Base-by-base conservation (phyloP, 1,284 basidiomycete species). In the Pterulicium gracile region DNA sequence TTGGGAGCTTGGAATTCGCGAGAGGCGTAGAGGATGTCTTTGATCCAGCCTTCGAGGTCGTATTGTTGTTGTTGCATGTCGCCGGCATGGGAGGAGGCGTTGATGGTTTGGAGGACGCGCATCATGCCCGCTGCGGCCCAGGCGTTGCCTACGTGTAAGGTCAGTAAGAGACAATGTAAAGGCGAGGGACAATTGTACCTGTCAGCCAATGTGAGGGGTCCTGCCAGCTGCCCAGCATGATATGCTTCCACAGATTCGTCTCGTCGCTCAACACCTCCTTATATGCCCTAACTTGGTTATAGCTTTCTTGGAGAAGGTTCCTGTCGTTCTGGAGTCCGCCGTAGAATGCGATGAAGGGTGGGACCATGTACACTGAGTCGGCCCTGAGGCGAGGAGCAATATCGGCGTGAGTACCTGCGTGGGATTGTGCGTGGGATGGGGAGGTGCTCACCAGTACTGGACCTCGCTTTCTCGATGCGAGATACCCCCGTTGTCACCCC, bases 331-430 rank as follows among this genome's bases (percentile, higher is more conserved):
- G 51, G 15, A 72, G 51, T 3, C 66, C 67, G 4, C 81, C 88
- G 54, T 79, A 88, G 60, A 81, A 85, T 2, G 88, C 85, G 32
- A 91, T 66, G 61, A 88, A 90, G 1, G 87, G 85, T 2, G 87
- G 85, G 1, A 73, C 79, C 83, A 86, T 83, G 62, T 81, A 83
- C 1, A 79, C 61, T 51, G 72, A 81, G 58, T 79, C 77, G 13
- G 75, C 62, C 76, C 72, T 74, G 46, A 43, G 34, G 44, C 35
- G 23, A 40, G n/a, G n/a, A n/a, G n/a, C n/a, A n/a, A n/a, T 36
- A 15, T 49, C 24, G 39, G 12, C 35, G 13, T 14, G 18, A 7
- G 42, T 14, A 10, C 35, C 34, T 27, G 20, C 21, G 42, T 27
- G 24, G 20, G 24, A 34, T 7, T 35, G 5, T 15, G 46, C 24